A percentile compares a stretch with the other conserved stretches of the same genome.
These are phyloP conservation scores for Herpetomonas tarakana DNA, from an alignment of 208 protist species.

Conservation along the genomic window DNA sequence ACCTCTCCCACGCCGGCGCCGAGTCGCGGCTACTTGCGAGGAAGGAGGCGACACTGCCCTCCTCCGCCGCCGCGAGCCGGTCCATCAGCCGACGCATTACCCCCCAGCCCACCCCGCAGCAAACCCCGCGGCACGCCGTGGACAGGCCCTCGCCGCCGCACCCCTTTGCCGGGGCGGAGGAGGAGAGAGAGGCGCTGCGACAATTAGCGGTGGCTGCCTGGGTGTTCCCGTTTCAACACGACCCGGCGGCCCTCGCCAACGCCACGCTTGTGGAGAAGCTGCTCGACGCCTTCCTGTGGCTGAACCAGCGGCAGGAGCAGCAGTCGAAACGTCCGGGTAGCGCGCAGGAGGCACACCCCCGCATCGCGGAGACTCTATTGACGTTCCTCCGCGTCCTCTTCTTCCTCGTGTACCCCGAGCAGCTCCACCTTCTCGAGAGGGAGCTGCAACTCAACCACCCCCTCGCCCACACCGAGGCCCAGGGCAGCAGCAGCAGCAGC, in stretches of 20 bases:
- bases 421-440: background rate
- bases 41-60: too few relatives aligned
- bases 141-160: too few relatives aligned
- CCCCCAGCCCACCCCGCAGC: background rate
- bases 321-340: background rate
- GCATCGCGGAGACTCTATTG: background rate
- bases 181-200: background rate
- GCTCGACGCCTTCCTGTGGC: constrained; percentile 9
- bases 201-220: background rate
- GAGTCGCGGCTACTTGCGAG: too few relatives aligned
- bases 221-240: background rate
- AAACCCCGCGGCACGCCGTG: too few relatives aligned
- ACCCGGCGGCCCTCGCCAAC: constrained; percentile 1
- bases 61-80: background rate
- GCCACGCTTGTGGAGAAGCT: constrained; percentile 8
- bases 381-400: background rate
- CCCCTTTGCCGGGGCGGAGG: too few relatives aligned
- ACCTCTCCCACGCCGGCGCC: background rate
- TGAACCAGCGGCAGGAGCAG: constrained; percentile 4
- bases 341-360: background rate
- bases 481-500: background rate
- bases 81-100: background rate
- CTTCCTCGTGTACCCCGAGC: background rate
- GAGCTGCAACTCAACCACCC: background rate
- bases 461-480: background rate